These are phyloP conservation scores for Coffea eugenioides DNA, from an alignment of 257 asterid species.

Conservation along the genomic window DNA sequence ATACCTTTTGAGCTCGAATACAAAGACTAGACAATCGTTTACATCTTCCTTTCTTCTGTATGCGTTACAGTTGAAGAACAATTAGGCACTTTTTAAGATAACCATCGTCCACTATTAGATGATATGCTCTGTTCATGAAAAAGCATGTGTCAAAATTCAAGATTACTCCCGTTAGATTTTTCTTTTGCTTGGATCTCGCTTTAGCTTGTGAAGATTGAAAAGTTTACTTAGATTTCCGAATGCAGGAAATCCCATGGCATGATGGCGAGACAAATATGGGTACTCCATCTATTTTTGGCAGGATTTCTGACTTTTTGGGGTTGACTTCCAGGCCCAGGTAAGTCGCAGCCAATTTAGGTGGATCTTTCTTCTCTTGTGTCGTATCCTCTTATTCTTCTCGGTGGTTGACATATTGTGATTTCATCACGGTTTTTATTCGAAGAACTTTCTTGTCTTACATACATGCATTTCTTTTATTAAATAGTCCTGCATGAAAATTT, in stretches of 20 bases:
- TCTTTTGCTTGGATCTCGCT: too few relatives aligned
- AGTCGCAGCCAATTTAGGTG: background rate
- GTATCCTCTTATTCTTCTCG: background rate
- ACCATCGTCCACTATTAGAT: too few relatives aligned
- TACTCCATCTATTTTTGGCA: background rate
- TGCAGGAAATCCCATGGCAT: background rate
- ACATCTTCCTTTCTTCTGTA: too few relatives aligned
- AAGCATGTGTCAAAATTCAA: too few relatives aligned
- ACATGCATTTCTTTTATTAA: background rate
- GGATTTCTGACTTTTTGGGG: background rate
- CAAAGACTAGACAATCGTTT: too few relatives aligned
- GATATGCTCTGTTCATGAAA: too few relatives aligned
- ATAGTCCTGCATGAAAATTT: background rate
- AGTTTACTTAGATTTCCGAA: too few relatives aligned
- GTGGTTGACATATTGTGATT: background rate
- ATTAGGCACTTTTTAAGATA: too few relatives aligned
- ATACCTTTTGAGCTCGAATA: too few relatives aligned
- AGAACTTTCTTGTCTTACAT: background rate
- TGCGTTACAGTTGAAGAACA: too few relatives aligned
- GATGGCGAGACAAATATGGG: background rate
- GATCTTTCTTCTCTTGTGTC: background rate
- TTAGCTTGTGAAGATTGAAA: too few relatives aligned
- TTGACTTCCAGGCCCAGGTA: background rate
- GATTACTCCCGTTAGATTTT: too few relatives aligned
- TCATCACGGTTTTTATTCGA: background rate